A percentile compares a stretch with the other conserved stretches of the same genome.
Evolutionary conservation across 371 early-diverging fungal species (phyloP).

Genomic region (Ordospora pajunii): DNA sequence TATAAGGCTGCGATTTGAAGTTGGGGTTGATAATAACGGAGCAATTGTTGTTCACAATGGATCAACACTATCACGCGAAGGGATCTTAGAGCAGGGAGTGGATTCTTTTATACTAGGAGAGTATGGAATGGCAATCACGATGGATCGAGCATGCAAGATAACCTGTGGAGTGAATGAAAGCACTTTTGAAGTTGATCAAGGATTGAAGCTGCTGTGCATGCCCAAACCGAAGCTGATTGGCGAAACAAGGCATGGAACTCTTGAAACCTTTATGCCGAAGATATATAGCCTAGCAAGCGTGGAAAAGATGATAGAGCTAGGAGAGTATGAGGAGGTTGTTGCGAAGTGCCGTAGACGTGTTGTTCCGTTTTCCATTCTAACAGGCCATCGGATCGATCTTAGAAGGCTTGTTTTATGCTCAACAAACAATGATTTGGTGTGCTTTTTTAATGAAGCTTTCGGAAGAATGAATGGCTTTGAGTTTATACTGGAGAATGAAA

Average conservation of each 20-base stretch:
- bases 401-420: not conserved
- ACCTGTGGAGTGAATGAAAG: not conserved
- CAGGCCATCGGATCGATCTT: not conserved
- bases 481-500: conserved; percentile 8
- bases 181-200: conserved; percentile 1
- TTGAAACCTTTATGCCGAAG: conserved; percentile 22
- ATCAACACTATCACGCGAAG: not conserved
- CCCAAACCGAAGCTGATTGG: conserved; percentile 13
- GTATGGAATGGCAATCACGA: not conserved
- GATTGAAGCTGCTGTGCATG: conserved; percentile 11
- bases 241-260: conserved; percentile 5
- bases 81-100: not conserved
- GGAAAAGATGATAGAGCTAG: not conserved
- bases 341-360: not conserved
- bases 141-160: not conserved
- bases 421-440: not conserved
- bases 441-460: not conserved
- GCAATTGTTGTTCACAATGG: not conserved
- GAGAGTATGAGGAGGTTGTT: conserved; percentile 9
- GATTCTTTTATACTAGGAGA: not conserved
- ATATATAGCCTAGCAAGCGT: not conserved
- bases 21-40: not conserved
- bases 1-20: not conserved
- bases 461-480: not conserved
- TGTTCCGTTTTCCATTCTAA: not conserved